Conservation (phyloP, 2,329 filamentous ascomycete genomes). For the Colletotrichum abscissum region DNA sequence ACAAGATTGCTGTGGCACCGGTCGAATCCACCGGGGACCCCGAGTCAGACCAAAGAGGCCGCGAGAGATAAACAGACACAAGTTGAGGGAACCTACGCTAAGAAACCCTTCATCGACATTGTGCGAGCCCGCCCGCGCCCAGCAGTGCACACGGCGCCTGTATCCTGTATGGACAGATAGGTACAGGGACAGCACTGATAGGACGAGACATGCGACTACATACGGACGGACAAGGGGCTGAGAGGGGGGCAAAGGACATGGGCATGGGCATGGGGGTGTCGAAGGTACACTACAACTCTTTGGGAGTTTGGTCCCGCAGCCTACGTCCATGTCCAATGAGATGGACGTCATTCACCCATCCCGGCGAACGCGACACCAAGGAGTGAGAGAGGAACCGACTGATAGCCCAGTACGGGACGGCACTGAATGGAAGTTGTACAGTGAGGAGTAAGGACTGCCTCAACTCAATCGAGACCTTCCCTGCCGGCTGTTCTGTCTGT, state of each 20-base stretch:
- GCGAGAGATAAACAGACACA: conserved; percentile 28
- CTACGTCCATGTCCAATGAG: conserved; percentile 26
- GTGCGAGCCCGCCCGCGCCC: conserved; percentile 14
- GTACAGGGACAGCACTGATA: conserved; percentile 13
- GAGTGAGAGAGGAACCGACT: conserved; percentile 16
- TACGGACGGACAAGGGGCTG: conserved; percentile 3
- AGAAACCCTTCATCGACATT: neutral
- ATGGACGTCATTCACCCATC: conserved; percentile 32
- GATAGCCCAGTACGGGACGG: conserved; percentile 14
- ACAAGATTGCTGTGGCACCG: conserved; percentile 35
- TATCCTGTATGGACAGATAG: neutral
- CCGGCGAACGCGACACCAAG: conserved; percentile 32
- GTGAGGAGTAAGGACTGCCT: conserved; percentile 23
- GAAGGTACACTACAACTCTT: conserved; percentile 6
- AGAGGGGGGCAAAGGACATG: conserved; percentile 18
- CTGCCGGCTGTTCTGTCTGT: conserved; percentile 5
- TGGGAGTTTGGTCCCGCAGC: conserved; percentile 10
- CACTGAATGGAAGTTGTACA: conserved; percentile 19
- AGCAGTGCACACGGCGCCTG: neutral
- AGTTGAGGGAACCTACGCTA: conserved; percentile 30
- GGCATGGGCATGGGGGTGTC: conserved; percentile 24
- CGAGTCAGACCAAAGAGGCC: conserved; percentile 29
- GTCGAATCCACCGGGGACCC: conserved; percentile 29
- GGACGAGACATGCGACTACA: conserved; percentile 4
- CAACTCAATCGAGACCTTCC: conserved; percentile 34